These are phyloP conservation scores for Claviceps maximensis DNA, from an alignment of 2,329 filamentous ascomycete genomes.

Conservation along the genomic window DNA sequence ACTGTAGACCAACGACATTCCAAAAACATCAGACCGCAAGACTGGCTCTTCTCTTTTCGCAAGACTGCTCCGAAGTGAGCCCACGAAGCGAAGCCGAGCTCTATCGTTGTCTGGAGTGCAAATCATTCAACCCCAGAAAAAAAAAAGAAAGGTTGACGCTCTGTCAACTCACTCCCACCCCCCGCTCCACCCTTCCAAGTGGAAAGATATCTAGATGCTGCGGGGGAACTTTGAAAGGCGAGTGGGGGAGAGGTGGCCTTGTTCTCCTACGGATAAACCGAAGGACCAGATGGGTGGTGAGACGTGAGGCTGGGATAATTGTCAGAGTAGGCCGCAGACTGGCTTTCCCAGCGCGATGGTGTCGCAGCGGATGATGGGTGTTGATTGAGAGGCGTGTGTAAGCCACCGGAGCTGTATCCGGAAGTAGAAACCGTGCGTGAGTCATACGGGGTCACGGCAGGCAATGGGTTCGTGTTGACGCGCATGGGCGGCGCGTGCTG, in stretches of 20 bases:
- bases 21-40: not conserved
- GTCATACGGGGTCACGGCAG: conserved; percentile 28
- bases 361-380: conserved; percentile 23
- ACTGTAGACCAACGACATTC: not conserved
- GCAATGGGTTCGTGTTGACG: conserved; percentile 24
- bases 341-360: conserved; percentile 28
- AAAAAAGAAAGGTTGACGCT: too few species aligned
- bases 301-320: conserved; percentile 25
- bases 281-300: conserved; percentile 21
- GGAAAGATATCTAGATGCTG: not conserved
- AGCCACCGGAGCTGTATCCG: conserved; percentile 26
- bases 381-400: conserved; percentile 27
- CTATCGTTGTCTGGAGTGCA: too few species aligned
- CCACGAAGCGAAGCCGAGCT: too few species aligned
- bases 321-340: conserved; percentile 25
- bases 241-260: too few species aligned
- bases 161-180: too few species aligned
- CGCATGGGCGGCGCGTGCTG: conserved; percentile 20
- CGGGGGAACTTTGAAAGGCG: too few species aligned
- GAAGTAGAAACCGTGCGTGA: conserved; percentile 17
- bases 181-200: not conserved
- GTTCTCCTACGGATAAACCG: too few species aligned
- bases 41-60: not conserved
- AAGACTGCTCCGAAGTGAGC: too few species aligned
- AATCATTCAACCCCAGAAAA: too few species aligned